These are phyloP conservation scores for Peterozyma xylosa DNA, from an alignment of 805 yeast genomes.

Conservation along the genomic window DNA sequence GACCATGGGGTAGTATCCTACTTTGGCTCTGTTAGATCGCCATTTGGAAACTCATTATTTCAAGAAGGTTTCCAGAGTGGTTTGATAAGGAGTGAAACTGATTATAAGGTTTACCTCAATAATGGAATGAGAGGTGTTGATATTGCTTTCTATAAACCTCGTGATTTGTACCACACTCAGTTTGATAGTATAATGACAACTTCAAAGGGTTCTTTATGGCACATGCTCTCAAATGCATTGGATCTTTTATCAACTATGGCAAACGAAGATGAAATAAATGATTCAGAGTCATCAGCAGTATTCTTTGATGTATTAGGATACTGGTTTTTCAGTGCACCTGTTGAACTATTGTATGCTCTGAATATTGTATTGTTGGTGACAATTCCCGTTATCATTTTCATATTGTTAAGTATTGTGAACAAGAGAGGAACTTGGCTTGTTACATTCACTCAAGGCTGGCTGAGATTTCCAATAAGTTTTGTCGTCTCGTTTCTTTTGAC, in stretches of 20 bases:
- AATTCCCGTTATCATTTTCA: constrained; percentile 45
- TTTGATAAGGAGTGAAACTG: constrained; percentile 74
- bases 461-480: constrained; percentile 57
- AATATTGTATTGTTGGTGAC: constrained; percentile 45
- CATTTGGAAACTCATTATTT: constrained; percentile 73
- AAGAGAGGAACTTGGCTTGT: constrained; percentile 42
- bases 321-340: constrained; percentile 47
- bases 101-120: constrained; percentile 62
- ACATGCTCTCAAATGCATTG: constrained; percentile 69
- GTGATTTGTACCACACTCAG: constrained; percentile 76
- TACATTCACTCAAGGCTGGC: constrained; percentile 31
- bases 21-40: constrained; percentile 47
- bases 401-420: constrained; percentile 37
- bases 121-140: constrained; percentile 80
- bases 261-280: constrained; percentile 24
- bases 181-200: constrained; percentile 63
- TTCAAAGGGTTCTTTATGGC: constrained; percentile 67
- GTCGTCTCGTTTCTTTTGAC: constrained; percentile 33
- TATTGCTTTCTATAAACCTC: constrained; percentile 81
- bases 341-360: constrained; percentile 37
- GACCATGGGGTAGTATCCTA: constrained; percentile 64
- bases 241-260: constrained; percentile 48
- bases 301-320: constrained; percentile 59
- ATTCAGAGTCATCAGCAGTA: constrained; percentile 37
- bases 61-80: constrained; percentile 81